A percentile compares a stretch with the other conserved stretches of the same genome.
Evolutionary conservation across 345 rosid species (phyloP).

Genomic region (Populus tremula): DNA sequence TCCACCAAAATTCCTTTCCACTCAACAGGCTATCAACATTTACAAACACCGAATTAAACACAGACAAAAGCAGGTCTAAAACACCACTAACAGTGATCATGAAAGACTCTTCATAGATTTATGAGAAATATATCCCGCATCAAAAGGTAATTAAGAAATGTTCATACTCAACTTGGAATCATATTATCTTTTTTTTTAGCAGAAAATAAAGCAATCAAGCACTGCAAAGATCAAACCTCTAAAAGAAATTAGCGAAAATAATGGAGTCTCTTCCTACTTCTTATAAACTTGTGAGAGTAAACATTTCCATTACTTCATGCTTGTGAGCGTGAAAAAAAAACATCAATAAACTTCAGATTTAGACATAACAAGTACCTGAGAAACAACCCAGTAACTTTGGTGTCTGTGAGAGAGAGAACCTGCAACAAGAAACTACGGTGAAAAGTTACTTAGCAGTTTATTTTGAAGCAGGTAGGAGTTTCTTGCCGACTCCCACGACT

Average conservation of each 20-base stretch:
- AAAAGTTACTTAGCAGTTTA: not conserved
- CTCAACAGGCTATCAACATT: not conserved
- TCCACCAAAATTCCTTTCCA: not conserved
- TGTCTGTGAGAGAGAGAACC: not conserved
- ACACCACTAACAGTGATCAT: too few species aligned
- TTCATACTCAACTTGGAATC: not conserved
- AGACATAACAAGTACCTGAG: not conserved
- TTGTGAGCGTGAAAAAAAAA: not conserved
- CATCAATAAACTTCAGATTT: not conserved
- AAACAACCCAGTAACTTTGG: not conserved
- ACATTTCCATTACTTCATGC: not conserved
- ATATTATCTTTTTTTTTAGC: not conserved
- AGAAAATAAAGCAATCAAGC: not conserved
- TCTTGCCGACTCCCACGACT: not conserved
- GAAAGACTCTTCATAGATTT: not conserved
- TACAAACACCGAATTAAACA: not conserved
- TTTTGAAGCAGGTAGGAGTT: not conserved
- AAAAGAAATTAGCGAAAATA: not conserved
- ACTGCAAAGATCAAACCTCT: not conserved
- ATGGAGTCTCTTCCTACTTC: not conserved
- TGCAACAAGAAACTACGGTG: not conserved
- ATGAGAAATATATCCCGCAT: not conserved
- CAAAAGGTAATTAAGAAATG: not conserved
- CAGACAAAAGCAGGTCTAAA: too few species aligned
- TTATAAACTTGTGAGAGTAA: too few species aligned